Conservation (phyloP, 2,329 filamentous ascomycete genomes). For the Aspergillus pseudonomiae region DNA sequence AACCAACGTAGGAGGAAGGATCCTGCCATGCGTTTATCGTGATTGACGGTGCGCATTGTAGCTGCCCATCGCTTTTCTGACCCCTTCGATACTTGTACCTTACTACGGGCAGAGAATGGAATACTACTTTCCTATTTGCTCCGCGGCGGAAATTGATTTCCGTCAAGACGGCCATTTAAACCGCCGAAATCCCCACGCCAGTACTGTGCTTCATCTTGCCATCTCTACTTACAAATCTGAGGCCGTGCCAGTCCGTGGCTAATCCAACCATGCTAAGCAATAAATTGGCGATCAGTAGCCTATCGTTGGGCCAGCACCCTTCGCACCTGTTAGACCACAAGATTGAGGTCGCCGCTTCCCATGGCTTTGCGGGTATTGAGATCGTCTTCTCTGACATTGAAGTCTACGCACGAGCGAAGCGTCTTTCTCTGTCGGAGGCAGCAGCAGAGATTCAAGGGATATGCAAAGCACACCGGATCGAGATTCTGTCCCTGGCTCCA, state of each 20-base stretch:
- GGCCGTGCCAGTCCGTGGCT: neutral
- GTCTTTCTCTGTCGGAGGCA: constrained; percentile 21
- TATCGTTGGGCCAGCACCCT: constrained; percentile 35
- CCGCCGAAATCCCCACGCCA: neutral
- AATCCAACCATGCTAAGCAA: constrained; percentile 21
- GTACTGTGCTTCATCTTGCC: neutral
- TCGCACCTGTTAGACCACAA: constrained; percentile 35
- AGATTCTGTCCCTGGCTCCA: constrained; percentile 34
- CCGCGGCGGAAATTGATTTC: neutral
- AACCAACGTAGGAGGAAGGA: too few relatives aligned
- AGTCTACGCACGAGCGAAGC: constrained; percentile 21
- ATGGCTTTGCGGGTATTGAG: constrained; percentile 35
- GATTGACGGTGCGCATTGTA: too few relatives aligned
- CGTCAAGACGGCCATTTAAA: neutral
- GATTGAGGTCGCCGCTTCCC: constrained; percentile 28
- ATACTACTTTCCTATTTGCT: neutral
- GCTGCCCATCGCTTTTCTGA: too few relatives aligned
- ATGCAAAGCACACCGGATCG: constrained; percentile 23
- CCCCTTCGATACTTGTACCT: too few relatives aligned
- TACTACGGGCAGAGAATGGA: too few relatives aligned
- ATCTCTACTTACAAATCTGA: neutral
- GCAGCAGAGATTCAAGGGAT: constrained; percentile 22
- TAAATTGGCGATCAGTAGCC: constrained; percentile 33
- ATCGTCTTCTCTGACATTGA: constrained; percentile 36
- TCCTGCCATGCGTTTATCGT: too few relatives aligned